A percentile compares a stretch with the other conserved stretches of the same genome.
Evolutionary conservation across 2,329 filamentous ascomycete species (phyloP).

Genomic region (Aspergillus quadricinctus): DNA sequence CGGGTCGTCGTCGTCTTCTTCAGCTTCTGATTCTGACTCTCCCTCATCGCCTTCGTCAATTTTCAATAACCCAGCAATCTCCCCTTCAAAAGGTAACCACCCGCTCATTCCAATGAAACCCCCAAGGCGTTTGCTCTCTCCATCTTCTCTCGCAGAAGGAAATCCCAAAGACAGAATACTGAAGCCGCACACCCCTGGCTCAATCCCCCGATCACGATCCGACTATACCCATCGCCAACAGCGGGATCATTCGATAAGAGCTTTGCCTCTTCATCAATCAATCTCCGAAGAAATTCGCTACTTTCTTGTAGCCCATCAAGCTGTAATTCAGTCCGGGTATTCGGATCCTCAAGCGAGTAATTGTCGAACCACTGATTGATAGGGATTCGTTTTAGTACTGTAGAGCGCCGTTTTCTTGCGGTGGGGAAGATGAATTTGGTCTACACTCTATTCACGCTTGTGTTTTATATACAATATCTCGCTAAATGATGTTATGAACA

Average conservation of each 20-base stretch:
- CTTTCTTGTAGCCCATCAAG: slow-evolving; percentile 45
- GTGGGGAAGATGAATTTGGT: slow-evolving; percentile 52
- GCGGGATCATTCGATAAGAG: slow-evolving; percentile 17
- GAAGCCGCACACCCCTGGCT: slow-evolving; percentile 52
- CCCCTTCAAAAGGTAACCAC: slow-evolving; percentile 39
- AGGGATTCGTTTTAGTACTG: slow-evolving; percentile 38
- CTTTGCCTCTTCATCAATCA: slow-evolving; percentile 33
- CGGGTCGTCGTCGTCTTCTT: slow-evolving; percentile 21
- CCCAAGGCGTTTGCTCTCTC: slow-evolving; percentile 23
- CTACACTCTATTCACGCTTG: too few species aligned
- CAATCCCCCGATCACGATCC: slow-evolving; percentile 50
- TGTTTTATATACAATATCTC: too few species aligned
- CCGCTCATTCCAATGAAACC: slow-evolving; percentile 49
- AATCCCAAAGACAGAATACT: slow-evolving; percentile 38
- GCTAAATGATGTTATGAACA: too few species aligned
- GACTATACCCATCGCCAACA: slow-evolving; percentile 21
- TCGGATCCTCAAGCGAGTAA: slow-evolving; percentile 39
- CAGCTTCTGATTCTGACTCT: neutral
- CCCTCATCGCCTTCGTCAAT: slow-evolving; percentile 17
- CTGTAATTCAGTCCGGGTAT: slow-evolving; percentile 41
- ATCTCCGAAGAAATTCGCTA: slow-evolving; percentile 26
- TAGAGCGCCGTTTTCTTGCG: slow-evolving; percentile 42
- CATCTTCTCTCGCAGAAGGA: slow-evolving; percentile 1
- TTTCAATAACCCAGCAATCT: slow-evolving; percentile 3
- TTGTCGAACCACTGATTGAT: slow-evolving; percentile 53